phyloP scores from a whole-genome alignment of 2,329 filamentous ascomycete species.

The Endocalyx cinctus region DNA sequence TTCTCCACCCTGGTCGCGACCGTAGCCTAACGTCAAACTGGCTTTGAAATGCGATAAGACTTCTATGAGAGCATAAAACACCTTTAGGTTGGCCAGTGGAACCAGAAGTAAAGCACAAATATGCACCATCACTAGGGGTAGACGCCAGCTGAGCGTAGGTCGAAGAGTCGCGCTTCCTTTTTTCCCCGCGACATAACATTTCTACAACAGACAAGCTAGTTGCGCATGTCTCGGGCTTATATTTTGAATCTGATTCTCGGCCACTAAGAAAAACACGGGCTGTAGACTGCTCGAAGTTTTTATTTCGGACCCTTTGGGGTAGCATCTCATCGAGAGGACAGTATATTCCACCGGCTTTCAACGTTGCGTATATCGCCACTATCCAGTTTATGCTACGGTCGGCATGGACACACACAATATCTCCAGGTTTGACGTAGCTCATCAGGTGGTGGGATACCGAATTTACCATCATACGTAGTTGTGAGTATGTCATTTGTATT shows the following conservation, averaged over 20 bases:
- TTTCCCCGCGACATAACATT: conserved; percentile 1
- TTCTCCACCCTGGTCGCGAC: conserved; percentile 25
- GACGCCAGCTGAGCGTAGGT: neutral
- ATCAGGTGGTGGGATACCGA: conserved; percentile 7
- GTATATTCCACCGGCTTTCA: conserved; percentile 29
- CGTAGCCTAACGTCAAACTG: conserved; percentile 28
- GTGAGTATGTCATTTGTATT: conserved; percentile 8
- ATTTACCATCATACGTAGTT: neutral
- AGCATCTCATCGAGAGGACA: conserved; percentile 23
- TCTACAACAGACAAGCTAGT: conserved; percentile 2
- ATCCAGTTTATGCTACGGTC: conserved; percentile 31
- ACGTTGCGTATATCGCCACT: conserved; percentile 27
- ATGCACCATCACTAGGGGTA: conserved; percentile 22
- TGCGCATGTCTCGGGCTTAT: neutral
- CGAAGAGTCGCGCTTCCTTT: neutral
- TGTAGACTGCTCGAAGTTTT: conserved; percentile 17
- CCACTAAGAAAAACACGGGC: conserved; percentile 20
- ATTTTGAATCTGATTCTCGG: conserved; percentile 4
- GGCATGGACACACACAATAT: conserved; percentile 29
- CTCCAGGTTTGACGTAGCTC: conserved; percentile 8
- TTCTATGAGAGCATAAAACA: conserved; percentile 30
- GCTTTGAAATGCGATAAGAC: conserved; percentile 30
- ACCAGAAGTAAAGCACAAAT: conserved; percentile 40
- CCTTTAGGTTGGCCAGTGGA: conserved; percentile 40
- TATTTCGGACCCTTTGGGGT: conserved; percentile 15